phyloP scores from a whole-genome alignment of 345 rosid species.

The Eucalyptus tenuipes region DNA sequence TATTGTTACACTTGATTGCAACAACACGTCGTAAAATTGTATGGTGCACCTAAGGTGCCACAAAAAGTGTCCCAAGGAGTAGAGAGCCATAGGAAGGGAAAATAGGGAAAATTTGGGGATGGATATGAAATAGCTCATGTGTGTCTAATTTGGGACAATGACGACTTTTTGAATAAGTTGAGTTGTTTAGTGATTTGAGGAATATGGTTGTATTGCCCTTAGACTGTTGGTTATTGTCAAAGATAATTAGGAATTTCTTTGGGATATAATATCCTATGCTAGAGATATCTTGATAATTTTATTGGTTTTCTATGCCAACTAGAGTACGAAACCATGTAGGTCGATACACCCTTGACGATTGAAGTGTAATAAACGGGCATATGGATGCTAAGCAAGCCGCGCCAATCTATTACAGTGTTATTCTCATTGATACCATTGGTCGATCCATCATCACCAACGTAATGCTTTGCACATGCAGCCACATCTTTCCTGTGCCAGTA shows the following conservation, averaged over 20 bases:
- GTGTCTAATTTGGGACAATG: not conserved
- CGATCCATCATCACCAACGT: conserved; percentile 92
- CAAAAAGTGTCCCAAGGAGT: not conserved
- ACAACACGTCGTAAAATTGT: not conserved
- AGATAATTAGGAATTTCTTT: not conserved
- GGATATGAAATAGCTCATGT: not conserved
- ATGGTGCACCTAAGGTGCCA: not conserved
- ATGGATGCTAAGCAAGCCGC: conserved; percentile 48
- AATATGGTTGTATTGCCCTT: not conserved
- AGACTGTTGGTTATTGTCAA: not conserved
- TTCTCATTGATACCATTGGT: conserved; percentile 53
- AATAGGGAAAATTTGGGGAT: not conserved
- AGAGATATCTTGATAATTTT: too few species aligned
- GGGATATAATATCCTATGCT: not conserved
- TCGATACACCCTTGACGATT: conserved; percentile 66
- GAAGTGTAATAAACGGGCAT: conserved; percentile 67
- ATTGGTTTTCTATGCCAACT: conserved; percentile 52
- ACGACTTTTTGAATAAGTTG: not conserved
- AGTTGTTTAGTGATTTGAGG: too few species aligned
- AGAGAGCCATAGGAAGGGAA: not conserved
- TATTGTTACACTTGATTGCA: not conserved
- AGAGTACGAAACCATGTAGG: conserved; percentile 81
- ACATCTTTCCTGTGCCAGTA: conserved; percentile 37
- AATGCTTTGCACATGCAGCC: conserved; percentile 92
- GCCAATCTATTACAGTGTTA: conserved; percentile 44